These are phyloP conservation scores for Phlebopus sp. DNA, from an alignment of 1,284 basidiomycete species.

Conservation along the genomic window DNA sequence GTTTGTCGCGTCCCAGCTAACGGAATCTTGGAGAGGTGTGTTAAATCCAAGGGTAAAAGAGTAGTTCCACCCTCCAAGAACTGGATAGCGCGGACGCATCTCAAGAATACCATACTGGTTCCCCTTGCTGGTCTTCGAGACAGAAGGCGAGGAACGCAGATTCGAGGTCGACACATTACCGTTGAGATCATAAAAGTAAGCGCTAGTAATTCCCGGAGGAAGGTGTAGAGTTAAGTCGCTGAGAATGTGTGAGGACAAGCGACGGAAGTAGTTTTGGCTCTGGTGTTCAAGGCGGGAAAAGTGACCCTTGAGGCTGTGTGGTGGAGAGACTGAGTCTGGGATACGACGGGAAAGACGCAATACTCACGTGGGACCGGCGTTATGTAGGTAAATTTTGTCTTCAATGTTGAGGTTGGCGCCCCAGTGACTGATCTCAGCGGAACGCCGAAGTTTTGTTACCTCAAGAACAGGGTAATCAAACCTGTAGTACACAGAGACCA, in stretches of 20 bases:
- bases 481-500: conserved; percentile 76
- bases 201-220: conserved; percentile 75
- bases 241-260: conserved; percentile 67
- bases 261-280: conserved; percentile 65
- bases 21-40: conserved; percentile 73
- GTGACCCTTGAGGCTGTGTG: conserved; percentile 83
- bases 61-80: conserved; percentile 98
- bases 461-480: conserved; percentile 80
- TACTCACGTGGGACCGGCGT: conserved; percentile 84
- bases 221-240: conserved; percentile 71
- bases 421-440: conserved; percentile 96
- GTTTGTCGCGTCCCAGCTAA: conserved; percentile 54
- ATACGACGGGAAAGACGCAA: not conserved
- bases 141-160: conserved; percentile 67
- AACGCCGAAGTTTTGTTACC: conserved; percentile 68
- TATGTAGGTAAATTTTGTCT: conserved; percentile 82
- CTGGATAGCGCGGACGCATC: conserved; percentile 85
- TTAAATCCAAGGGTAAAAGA: conserved; percentile 94
- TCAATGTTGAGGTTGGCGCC: conserved; percentile 92
- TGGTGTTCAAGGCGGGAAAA: conserved; percentile 94
- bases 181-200: conserved; percentile 88
- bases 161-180: conserved; percentile 97
- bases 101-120: conserved; percentile 70
- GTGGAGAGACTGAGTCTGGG: not conserved
- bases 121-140: conserved; percentile 51